These are phyloP conservation scores for Candida hispaniensis DNA, from an alignment of 805 yeast genomes.

Conservation along the genomic window DNA sequence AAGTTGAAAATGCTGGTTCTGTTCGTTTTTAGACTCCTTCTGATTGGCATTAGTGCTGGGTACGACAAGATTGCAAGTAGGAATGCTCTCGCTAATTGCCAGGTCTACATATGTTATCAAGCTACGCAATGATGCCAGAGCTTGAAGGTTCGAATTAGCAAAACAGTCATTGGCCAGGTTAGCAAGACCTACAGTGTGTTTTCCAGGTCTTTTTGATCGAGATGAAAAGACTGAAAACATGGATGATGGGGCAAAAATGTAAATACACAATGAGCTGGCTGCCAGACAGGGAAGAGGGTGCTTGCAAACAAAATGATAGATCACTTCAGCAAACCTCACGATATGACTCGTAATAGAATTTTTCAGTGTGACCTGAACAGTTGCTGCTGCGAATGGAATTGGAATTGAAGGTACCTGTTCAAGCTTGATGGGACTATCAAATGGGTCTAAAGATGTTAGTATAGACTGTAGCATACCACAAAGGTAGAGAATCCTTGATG, in stretches of 20 bases:
- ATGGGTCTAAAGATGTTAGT: too few species aligned
- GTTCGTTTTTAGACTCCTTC: neutral
- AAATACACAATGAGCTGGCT: conserved; percentile 10
- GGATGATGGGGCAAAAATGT: conserved; percentile 17
- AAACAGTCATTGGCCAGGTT: conserved; percentile 85
- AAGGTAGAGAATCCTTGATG: too few species aligned
- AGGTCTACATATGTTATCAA: conserved; percentile 22
- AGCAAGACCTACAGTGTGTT: conserved; percentile 66
- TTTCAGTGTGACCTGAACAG: too few species aligned
- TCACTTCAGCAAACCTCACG: too few species aligned
- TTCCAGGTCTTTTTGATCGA: conserved; percentile 28
- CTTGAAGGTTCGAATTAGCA: conserved; percentile 83
- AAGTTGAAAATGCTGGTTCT: conserved; percentile 15
- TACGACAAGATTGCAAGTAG: conserved; percentile 7
- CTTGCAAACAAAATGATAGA: too few species aligned
- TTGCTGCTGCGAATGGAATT: too few species aligned
- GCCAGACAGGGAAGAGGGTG: too few species aligned
- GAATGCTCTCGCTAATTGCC: conserved; percentile 7
- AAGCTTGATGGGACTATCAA: too few species aligned
- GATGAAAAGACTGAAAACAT: conserved; percentile 18
- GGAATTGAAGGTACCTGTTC: too few species aligned
- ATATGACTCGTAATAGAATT: too few species aligned
- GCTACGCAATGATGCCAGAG: conserved; percentile 25
- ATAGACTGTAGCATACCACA: too few species aligned
- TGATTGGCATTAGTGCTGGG: too few species aligned